Evolutionary conservation across 148 eudicot genomes (phyloP), one percentile per base, ranked within the genome.

Genomic region (Vaccinium macrocarpon): DNA sequence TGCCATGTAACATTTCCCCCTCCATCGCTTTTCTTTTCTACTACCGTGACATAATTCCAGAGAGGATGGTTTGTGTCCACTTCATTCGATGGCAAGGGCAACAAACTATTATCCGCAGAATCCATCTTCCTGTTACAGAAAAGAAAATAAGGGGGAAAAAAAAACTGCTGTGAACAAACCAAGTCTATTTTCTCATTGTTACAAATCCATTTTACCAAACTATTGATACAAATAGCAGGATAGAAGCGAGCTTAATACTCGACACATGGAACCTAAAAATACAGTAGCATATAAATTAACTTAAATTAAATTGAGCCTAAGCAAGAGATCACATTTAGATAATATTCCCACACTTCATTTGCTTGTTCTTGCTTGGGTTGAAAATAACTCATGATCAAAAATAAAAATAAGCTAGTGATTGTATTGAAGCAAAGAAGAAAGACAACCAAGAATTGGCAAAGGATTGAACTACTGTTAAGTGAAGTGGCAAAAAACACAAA

Each of bases 1-100:
- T 23, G 71, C 71, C 71, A 64, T 11, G 71, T 64, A 10, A 64
- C 71, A 11, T 64, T 64, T 64, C 71, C 71, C 71, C 71, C 71
- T 64, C 71, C 71, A 13, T 64, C 32, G 1, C 29, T 27, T 66
- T 10, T 10, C 35, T 66, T 66, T 66, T 25, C 72, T 66, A 66
- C 15, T 66, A 25, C 5, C 1, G 38, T 25, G 11, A 66, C 72
- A 8, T 66, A 66, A 12, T 25, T 66, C 72, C 72, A 66, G 23
- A 66, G 72, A 66, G 72, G 72, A 66, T 66, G 12, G 72, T 66
- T 10, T 18, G 64, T 1, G 29, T 62, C 35, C 72, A 66, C 38
- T 66, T 66, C 72, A 66, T 25, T 13, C 15, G 72, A 66, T 12
- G 35, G 72, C 0, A 32, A 66, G 72, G 72, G 72, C 72, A 66